Conservation (phyloP, 1,139 yeast species). For the Saccharomyces uvarum region DNA sequence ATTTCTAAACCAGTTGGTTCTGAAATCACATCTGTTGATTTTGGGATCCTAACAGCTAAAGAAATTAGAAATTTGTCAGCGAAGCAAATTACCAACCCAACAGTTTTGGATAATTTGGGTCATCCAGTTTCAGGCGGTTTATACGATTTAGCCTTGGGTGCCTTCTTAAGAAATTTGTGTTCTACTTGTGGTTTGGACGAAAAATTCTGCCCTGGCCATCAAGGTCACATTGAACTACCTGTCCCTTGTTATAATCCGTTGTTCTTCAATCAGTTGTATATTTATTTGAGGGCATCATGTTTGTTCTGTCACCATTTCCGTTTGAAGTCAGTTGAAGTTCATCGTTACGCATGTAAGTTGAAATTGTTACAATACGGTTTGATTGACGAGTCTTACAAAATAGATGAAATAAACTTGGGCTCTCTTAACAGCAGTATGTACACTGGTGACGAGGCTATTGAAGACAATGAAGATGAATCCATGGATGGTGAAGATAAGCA, state of each 20-base stretch:
- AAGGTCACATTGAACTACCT: constrained; percentile 95
- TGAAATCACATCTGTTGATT: constrained; percentile 86
- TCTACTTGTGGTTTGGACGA: constrained; percentile 95
- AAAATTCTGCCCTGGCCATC: constrained; percentile 93
- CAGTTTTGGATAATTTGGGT: constrained; percentile 89
- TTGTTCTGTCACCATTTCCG: constrained; percentile 84
- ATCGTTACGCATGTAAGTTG: constrained; percentile 70
- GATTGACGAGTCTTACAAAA: constrained; percentile 63
- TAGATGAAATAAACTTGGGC: constrained; percentile 54
- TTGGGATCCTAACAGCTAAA: constrained; percentile 71
- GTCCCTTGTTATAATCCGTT: constrained; percentile 92
- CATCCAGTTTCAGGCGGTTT: constrained; percentile 93
- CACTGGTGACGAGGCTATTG: constrained; percentile 34
- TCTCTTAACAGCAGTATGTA: constrained; percentile 29
- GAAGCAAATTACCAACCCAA: constrained; percentile 90
- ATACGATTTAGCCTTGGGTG: constrained; percentile 90
- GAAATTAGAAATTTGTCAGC: constrained; percentile 85
- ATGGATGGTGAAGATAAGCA: constrained; percentile 28
- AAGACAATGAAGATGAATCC: constrained; percentile 16
- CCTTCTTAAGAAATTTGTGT: constrained; percentile 81
- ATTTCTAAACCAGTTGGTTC: constrained; percentile 94
- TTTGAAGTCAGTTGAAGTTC: constrained; percentile 59
- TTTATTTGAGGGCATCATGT: constrained; percentile 77
- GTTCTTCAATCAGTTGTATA: constrained; percentile 84
- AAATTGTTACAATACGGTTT: constrained; percentile 82